Base-by-base conservation (phyloP, 768 basidiomycete species). In the Hemileccinum rubropunctum region DNA sequence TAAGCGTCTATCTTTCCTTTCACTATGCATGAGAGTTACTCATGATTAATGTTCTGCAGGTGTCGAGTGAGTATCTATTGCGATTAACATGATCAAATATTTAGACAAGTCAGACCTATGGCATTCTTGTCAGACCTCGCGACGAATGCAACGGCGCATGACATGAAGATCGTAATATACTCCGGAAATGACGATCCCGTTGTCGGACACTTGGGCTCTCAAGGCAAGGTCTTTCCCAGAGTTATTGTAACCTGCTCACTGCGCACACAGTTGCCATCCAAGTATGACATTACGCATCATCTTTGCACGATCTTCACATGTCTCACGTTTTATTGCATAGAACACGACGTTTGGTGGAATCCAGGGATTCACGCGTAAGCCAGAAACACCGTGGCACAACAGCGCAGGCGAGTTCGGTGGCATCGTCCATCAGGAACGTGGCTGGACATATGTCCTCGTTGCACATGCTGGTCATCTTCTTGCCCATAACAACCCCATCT, bases 261-360 rank as follows among this genome's bases (percentile, higher is more conserved):
- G 38, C 53, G 20, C 52, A 18, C 45, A 33, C 28, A 81, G 79
- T 83, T 44, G 71, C 76, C 8, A 83, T 83, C 30, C 81, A 81
- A 64, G 80, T 76, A 47, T 15, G 58, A 53, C 44, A 30, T 12
- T 12, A 8, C 9, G 9, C 9, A 44, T 47, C 11, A 7, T 18
- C 30, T 52, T 35, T 27, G n/a, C 21, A 4, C 13, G 18, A 18
- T 33, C 23, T 21, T 18, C 23, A 11, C 6, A 3, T 42, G n/a
- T 43, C 52, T 48, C 20, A 57, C 30, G 12, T 10, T 34, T 26
- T 15, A 0, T 35, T 1, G 6, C 48, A 0, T 51, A 87, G 82
- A 90, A 90, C 60, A 86, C 84, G n/a, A 88, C 86, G 1, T 90
- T 88, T 58, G 85, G 85, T 21, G 86, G 86, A 7, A 81, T 82